Percentiles rank a stretch among this genome's conserved stretches.
Evolutionary conservation across 2,329 filamentous ascomycete species (phyloP).

Genomic region (Sporothrix humicola): DNA sequence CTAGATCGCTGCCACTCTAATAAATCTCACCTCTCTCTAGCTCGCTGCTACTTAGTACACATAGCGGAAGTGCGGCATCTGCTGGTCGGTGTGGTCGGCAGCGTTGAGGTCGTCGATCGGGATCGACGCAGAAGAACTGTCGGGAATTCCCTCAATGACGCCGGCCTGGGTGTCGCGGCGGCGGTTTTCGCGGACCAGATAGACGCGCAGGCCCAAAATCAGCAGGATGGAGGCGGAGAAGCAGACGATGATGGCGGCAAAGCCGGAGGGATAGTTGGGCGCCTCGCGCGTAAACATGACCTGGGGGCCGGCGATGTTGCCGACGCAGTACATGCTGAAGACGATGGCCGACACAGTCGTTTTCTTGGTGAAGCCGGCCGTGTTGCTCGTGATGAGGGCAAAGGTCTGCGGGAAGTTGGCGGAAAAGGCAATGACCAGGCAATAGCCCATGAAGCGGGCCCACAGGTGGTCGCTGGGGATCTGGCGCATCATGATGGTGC

Average conservation of each 20-base stretch:
- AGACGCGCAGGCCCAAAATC: not conserved
- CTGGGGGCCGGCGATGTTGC: constrained; percentile 16
- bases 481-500: not conserved
- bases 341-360: constrained; percentile 10
- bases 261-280: not conserved
- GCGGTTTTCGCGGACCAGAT: not conserved
- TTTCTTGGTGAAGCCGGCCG: constrained; percentile 7
- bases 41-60: not conserved
- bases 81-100: not conserved
- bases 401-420: not conserved
- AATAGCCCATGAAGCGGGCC: not conserved
- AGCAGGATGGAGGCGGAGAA: not conserved
- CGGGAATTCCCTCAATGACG: not conserved
- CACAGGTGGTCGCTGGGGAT: not conserved
- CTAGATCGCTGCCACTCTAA: too few relatives aligned
- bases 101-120: not conserved
- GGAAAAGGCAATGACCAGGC: not conserved
- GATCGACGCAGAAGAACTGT: not conserved
- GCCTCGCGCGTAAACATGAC: constrained; percentile 19
- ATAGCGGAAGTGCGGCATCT: constrained; percentile 16
- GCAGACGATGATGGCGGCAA: not conserved
- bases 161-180: not conserved
- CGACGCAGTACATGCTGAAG: constrained; percentile 19
- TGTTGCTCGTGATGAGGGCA: constrained; percentile 8
- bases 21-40: not conserved